A percentile compares a stretch with the other conserved stretches of the same genome.
phyloP scores from a whole-genome alignment of 2,329 filamentous ascomycete species.

The Rosellinia necatrix region DNA sequence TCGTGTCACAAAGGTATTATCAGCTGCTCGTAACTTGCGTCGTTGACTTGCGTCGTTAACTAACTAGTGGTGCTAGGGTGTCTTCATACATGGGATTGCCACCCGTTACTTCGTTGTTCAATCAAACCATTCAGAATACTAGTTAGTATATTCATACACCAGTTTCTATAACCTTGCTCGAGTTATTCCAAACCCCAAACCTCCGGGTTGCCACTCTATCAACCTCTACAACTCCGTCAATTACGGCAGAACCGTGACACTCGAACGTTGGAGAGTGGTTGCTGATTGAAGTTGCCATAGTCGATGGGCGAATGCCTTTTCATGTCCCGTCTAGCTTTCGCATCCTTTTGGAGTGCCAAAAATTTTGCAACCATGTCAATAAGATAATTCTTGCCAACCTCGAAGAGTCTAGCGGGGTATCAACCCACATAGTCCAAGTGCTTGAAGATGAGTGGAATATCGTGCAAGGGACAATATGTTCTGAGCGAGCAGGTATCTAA shows the following conservation, averaged over 20 bases:
- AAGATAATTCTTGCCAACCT: slow-evolving; percentile 53
- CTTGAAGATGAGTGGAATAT: slow-evolving; percentile 59
- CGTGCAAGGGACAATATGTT: slow-evolving; percentile 51
- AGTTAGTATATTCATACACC: slow-evolving; percentile 23
- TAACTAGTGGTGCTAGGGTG: slow-evolving; percentile 46
- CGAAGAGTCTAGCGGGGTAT: slow-evolving; percentile 52
- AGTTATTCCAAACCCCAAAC: neutral
- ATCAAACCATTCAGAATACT: slow-evolving; percentile 54
- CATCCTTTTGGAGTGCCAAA: slow-evolving; percentile 54
- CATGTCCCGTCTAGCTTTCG: slow-evolving; percentile 51
- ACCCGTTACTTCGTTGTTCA: slow-evolving; percentile 50
- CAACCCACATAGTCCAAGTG: slow-evolving; percentile 51
- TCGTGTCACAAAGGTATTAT: slow-evolving; percentile 53
- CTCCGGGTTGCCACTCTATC: neutral
- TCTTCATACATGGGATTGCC: slow-evolving; percentile 52
- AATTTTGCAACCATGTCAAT: slow-evolving; percentile 55
- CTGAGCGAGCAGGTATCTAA: slow-evolving; percentile 51
- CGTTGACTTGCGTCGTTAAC: slow-evolving; percentile 28
- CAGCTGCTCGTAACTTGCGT: neutral
- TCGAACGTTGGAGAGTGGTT: neutral
- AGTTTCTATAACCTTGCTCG: neutral
- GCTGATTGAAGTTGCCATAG: slow-evolving; percentile 11
- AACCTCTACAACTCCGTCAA: neutral
- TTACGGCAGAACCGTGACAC: neutral
- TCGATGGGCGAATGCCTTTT: slow-evolving; percentile 47